phyloP scores from a whole-genome alignment of 768 basidiomycete species.

The Dioszegia hungarica region DNA sequence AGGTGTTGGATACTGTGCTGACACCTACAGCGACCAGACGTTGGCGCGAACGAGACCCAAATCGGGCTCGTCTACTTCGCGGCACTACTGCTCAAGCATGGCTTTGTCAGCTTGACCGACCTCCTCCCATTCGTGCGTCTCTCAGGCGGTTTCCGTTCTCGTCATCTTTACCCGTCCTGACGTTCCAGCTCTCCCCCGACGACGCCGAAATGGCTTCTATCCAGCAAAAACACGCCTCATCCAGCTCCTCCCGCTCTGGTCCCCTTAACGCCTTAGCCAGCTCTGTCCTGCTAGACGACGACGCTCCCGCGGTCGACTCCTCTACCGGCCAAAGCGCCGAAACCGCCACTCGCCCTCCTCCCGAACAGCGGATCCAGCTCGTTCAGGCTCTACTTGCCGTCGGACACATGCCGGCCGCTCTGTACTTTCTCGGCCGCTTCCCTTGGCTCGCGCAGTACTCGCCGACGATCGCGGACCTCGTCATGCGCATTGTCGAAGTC shows the following conservation, averaged over 20 bases:
- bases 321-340: constrained; percentile 49
- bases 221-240: constrained; percentile 59
- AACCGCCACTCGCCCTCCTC: constrained; percentile 44
- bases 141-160: no score
- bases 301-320: constrained; percentile 50
- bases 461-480: constrained; percentile 77
- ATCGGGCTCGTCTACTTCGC: constrained; percentile 73
- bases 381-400: constrained; percentile 74
- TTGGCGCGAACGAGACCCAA: constrained; percentile 64
- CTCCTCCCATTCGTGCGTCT: constrained; percentile 77
- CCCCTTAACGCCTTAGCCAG: constrained; percentile 33
- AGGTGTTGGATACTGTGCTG: not conserved
- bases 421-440: constrained; percentile 73
- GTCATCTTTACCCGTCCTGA: not conserved
- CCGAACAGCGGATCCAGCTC: constrained; percentile 73
- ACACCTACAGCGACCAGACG: constrained; percentile 53
- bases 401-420: constrained; percentile 72
- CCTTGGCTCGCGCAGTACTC: constrained; percentile 79
- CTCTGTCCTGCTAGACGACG: constrained; percentile 54
- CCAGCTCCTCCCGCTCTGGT: constrained; percentile 24
- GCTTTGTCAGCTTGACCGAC: constrained; percentile 79
- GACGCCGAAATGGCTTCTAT: constrained; percentile 72
- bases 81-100: constrained; percentile 83
- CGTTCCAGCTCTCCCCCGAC: constrained; percentile 60
- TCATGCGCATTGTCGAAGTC: constrained; percentile 56